Base-by-base conservation (phyloP, 495 filamentous ascomycete genomes). In the Jackrogersella multiformis region DNA sequence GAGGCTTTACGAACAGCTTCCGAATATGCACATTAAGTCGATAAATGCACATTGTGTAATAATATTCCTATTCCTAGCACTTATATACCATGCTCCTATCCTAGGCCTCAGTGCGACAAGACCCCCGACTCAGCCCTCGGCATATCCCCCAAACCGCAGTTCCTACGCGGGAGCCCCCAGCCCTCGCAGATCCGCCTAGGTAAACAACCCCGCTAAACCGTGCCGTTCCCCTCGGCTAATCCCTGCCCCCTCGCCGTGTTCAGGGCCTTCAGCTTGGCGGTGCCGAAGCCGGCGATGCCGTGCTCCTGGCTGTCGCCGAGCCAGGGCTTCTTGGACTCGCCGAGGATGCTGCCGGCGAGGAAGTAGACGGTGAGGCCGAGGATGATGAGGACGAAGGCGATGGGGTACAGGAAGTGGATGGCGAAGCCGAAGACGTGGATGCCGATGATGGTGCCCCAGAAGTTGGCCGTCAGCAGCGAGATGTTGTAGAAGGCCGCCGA, bases 401-500 rank as follows among this genome's bases (percentile, higher is more conserved):
- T 90, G 1, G 95, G 95, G 77, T 99, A 99, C 82, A 97, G 82
- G 83, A 87, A 97, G 77, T 95, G 90, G 60, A 99, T 87, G 15
- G 77, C 75, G 64, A 91, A 87, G 38, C 89, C 86, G 76, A 99
- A 97, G 39, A 97, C 89, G 68, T 88, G 82, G 56, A 96, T 83
- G 41, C 95, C 95, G 69, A 99, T 94, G 63, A 92, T 86, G 24
- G 96, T 91, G 71, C 92, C 92, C 94, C 96, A 98, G 82, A 98
- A 98, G 78, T 97, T 98, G 72, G 88, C 91, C 16, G 96, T 99
- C 52, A 99, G 82, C 73, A 99, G 81, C 26, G 89, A 92, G 75
- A 99, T 93, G 77, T 99, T 96, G 82, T 97, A 97, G 80, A 99
- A 97, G 16, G 94, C 95, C 0, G 95, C 95, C 7, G 85, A 89